Evolutionary conservation across 2,329 filamentous ascomycete species (phyloP), one percentile per base, ranked within the genome.

Genomic region (Allantophomopsis lycopodina): DNA sequence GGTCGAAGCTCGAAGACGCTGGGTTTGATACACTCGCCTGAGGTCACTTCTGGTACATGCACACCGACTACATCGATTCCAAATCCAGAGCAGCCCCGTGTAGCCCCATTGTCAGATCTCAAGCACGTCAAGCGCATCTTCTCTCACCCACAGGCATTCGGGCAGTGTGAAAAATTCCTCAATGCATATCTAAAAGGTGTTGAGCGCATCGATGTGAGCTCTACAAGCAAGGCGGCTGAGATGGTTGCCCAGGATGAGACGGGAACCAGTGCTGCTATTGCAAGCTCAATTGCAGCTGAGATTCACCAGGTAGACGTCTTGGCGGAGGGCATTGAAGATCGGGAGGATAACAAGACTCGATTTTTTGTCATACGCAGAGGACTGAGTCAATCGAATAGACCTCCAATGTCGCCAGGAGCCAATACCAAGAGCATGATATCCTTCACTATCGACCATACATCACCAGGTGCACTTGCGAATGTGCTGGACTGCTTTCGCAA

Each of bases 101-200:
- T 64, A 32, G 60, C 60, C 46, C 74, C 77, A 3, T 50, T 70
- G 32, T 51, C 55, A 38, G 61, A 64, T 46, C 59, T 88, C 45
- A 59, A 63, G 40, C 68, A 80, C 49, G 71, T 96, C 52, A 73
- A 69, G 49, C 79, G 80, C 52, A 61, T 98, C 32, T 94, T 94
- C 64, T 91, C 85, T 17, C 91, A 98, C 60, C 88, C 89, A 8
- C 91, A 98, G 61, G 91, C 87, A 20, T 94, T 91, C 68, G 87
- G 87, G 18, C 91, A 98, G 62, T 95, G 88, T 60, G 77, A 78
- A 35, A 60, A 55, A 7, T 94, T 94, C 60, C 71, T 95, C 18
- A 66, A 69, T 7, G 64, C 68, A 20, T 66, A 83, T 50, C 72
- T 94, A 45, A 78, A 77, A 49, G 74, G 74, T 35, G 68, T 80